Evolutionary conservation across 1,139 yeast genomes (phyloP).

Genomic region (Debaryomyces sp.): DNA sequence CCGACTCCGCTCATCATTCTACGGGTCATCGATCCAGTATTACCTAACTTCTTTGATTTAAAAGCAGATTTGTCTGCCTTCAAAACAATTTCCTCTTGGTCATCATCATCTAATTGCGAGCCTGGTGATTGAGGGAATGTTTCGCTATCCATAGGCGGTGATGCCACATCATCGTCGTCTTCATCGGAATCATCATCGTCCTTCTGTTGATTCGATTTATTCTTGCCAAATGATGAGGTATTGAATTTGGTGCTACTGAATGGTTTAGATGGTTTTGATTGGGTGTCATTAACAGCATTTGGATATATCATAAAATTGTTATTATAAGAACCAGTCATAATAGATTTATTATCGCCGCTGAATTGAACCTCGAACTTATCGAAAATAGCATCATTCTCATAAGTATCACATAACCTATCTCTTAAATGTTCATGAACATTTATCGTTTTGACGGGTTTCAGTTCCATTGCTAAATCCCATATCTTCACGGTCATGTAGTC

Average conservation of each 20-base stretch:
- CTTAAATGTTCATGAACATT: slow-evolving; percentile 95
- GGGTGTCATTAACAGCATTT: slow-evolving; percentile 53
- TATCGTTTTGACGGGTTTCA: slow-evolving; percentile 89
- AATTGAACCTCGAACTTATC: slow-evolving; percentile 98
- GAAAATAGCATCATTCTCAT: slow-evolving; percentile 97
- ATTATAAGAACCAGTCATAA: slow-evolving; percentile 97
- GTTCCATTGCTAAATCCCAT: slow-evolving; percentile 98
- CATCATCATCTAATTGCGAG: slow-evolving; percentile 51
- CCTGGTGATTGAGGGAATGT: slow-evolving; percentile 40
- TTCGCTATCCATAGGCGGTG: slow-evolving; percentile 29
- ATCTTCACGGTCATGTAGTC: slow-evolving; percentile 97
- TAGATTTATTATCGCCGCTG: slow-evolving; percentile 88
- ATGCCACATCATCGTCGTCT: slow-evolving; percentile 36
- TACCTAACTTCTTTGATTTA: slow-evolving; percentile 66
- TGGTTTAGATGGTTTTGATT: slow-evolving; percentile 5
- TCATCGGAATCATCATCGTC: slow-evolving; percentile 47
- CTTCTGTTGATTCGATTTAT: slow-evolving; percentile 24
- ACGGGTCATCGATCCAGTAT: slow-evolving; percentile 39
- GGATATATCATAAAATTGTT: slow-evolving; percentile 98
- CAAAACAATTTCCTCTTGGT: slow-evolving; percentile 72
- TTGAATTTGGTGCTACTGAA: slow-evolving; percentile 8
- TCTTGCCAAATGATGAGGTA: slow-evolving; percentile 2
- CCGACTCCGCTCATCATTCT: slow-evolving; percentile 52
- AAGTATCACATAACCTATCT: slow-evolving; percentile 92
- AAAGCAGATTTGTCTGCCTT: slow-evolving; percentile 99